A percentile compares a stretch with the other conserved stretches of the same genome.
Evolutionary conservation across 257 asterid species (phyloP).

Genomic region (Solanum megistacrolobum): DNA sequence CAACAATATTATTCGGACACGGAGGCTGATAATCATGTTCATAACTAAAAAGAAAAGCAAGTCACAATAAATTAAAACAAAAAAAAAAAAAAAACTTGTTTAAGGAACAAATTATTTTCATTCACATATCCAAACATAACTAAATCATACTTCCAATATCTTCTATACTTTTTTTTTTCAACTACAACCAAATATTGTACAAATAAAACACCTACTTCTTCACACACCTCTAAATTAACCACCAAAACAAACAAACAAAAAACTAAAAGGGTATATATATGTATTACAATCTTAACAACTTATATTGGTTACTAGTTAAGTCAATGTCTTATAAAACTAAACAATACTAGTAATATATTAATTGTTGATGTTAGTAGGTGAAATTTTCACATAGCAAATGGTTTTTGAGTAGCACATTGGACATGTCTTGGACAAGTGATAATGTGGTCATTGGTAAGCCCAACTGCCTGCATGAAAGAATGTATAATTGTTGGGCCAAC

Average conservation of each 20-base stretch:
- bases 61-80: neutral
- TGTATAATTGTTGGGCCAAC: conserved; percentile 74
- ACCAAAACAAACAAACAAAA: neutral
- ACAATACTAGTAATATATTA: neutral
- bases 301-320: neutral
- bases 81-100: neutral
- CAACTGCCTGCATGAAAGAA: conserved; percentile 87
- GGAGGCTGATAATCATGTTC: neutral
- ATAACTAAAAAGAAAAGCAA: neutral
- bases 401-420: conserved; percentile 12
- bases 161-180: neutral
- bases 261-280: neutral
- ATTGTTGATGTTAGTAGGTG: neutral
- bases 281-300: neutral
- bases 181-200: neutral
- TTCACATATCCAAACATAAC: neutral
- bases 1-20: neutral
- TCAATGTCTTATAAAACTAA: neutral
- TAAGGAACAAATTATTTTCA: neutral
- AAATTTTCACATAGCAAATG: neutral
- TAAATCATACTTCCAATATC: neutral
- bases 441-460: conserved; percentile 75
- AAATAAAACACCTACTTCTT: neutral
- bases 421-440: conserved; percentile 57
- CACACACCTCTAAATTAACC: neutral